A percentile compares a stretch with the other conserved stretches of the same genome.
Conservation (phyloP, 768 basidiomycete species). For the Omphalotus guepiniiformis region DNA sequence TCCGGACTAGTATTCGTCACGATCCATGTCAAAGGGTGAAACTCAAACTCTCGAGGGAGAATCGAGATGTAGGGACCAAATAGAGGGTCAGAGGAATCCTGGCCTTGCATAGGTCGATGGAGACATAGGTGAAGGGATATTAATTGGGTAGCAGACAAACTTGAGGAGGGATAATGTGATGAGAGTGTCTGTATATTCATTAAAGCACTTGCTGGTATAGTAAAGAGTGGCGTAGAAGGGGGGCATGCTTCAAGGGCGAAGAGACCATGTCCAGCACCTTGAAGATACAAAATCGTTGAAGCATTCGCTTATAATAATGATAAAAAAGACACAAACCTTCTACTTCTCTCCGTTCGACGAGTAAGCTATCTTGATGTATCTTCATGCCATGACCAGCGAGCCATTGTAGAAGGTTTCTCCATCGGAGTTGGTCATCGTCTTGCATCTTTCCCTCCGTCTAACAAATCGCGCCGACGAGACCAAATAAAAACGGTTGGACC, state of each 20-base stretch:
- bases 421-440: slow-evolving; percentile 20
- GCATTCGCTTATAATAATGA: slow-evolving; percentile 2
- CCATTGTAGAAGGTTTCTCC: slow-evolving; percentile 52
- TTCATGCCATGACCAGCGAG: slow-evolving; percentile 45
- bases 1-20: slow-evolving; percentile 30
- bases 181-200: slow-evolving; percentile 70
- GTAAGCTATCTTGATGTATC: slow-evolving; percentile 33
- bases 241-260: slow-evolving; percentile 42
- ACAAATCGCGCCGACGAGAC: no score
- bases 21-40: slow-evolving; percentile 82
- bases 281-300: slow-evolving; percentile 34
- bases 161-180: slow-evolving; percentile 46
- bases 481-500: no score
- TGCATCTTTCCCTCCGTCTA: no score
- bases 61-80: slow-evolving; percentile 79
- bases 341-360: slow-evolving; percentile 48
- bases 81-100: slow-evolving; percentile 44
- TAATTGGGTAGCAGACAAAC: slow-evolving; percentile 64
- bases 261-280: no score
- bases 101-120: slow-evolving; percentile 44
- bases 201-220: slow-evolving; percentile 64
- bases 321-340: slow-evolving; percentile 38
- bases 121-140: slow-evolving; percentile 79
- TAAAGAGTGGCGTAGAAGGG: slow-evolving; percentile 58
- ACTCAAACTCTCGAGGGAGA: slow-evolving; percentile 67